These are phyloP conservation scores for Tolypocladium tropicale DNA, from an alignment of 2,329 filamentous ascomycete species.

Conservation along the genomic window DNA sequence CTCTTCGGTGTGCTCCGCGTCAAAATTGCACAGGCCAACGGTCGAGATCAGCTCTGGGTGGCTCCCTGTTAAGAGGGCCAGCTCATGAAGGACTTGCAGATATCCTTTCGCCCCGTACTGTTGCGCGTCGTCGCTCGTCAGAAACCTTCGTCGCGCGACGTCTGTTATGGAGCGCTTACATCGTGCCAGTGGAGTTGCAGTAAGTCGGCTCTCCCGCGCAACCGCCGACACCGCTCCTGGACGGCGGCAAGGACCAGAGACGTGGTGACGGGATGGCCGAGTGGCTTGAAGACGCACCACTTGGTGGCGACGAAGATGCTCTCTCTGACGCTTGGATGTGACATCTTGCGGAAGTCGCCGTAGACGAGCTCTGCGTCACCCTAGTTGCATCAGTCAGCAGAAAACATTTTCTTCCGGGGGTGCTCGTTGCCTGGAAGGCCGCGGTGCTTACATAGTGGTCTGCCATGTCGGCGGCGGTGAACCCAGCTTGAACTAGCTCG, in stretches of 20 bases:
- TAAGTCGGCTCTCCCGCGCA: not conserved
- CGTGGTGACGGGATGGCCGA: not conserved
- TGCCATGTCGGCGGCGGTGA: not conserved
- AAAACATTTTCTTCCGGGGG: not conserved
- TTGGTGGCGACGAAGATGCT: not conserved
- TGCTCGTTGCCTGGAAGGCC: not conserved
- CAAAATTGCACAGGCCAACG: not conserved
- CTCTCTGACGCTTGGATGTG: not conserved
- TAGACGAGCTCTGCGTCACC: not conserved
- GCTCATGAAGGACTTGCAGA: not conserved
- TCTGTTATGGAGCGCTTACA: not conserved
- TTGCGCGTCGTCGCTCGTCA: not conserved
- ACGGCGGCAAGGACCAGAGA: not conserved
- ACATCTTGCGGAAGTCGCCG: not conserved
- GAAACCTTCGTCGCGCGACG: not conserved
- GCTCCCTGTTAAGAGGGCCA: not conserved
- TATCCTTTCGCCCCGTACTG: not conserved
- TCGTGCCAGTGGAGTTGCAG: not conserved
- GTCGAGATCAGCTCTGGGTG: not conserved
- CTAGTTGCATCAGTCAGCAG: not conserved
- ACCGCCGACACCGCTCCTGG: not conserved
- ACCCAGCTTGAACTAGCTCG: not conserved
- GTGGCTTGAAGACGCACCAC: not conserved
- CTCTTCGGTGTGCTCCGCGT: not conserved
- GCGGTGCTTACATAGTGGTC: not conserved